Base-by-base conservation (phyloP, 345 rosid species). In the Bretschneidera sinensis region DNA sequence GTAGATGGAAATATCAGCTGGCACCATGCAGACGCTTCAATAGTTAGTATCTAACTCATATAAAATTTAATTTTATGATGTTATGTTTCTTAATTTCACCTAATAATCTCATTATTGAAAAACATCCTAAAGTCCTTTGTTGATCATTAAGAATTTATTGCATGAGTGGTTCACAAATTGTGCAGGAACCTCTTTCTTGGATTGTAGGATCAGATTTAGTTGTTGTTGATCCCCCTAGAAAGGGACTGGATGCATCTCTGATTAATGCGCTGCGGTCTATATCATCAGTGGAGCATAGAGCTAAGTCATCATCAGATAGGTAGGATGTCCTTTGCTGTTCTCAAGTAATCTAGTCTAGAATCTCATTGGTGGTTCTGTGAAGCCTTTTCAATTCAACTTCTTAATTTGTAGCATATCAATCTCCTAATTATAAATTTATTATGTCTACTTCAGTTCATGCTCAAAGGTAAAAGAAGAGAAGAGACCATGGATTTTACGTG, bases 401-500 rank as follows among this genome's bases (percentile, higher is more conserved):
- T 49, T 17, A 25, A 35, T 53, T 31, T 52, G 43, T 23, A 31
- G 48, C 18, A n/a, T 53, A 55, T 19, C 48, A 25, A 67, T 24
- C 45, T 4, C 4, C 45, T 39, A 39, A 14, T 39, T 39, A 5
- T 4, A 4, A 9, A 39, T 39, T 39, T 39, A 11, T 39, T 39
- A 39, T n/a, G n/a, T n/a, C n/a, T n/a, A 55, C 60, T 75, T 65
- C 78, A 83, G 92, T 65, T 63, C 74, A 71, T 48, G 64, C 56
- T 28, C 59, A n/a, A 79, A 72, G 6, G 56, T 52, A 35, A 87
- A 89, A 77, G 94, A 87, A 65, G 98, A 87, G 70, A 92, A 87
- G 80, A 89, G 98, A 71, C 97, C 98, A 9, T 92, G 98, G 97
- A 69, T 92, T 72, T 76, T 92, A 66, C 96, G 96, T 60, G 85